Percentiles rank a stretch among this genome's conserved stretches.
These are phyloP conservation scores for Aspergillus baeticus DNA, from an alignment of 495 filamentous ascomycete genomes.

Conservation along the genomic window DNA sequence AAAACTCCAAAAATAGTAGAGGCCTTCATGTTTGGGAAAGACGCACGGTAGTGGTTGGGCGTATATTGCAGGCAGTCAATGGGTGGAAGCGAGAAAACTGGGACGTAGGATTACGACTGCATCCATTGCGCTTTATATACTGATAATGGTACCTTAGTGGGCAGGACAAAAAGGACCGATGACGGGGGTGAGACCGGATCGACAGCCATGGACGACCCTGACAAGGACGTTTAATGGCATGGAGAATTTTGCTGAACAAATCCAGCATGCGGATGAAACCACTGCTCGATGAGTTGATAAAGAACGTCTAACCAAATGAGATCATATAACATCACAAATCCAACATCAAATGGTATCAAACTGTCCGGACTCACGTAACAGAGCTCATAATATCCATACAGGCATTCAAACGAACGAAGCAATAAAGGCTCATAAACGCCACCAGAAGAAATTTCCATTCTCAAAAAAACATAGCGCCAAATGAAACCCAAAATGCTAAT, in stretches of 20 bases:
- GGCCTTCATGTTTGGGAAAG: constrained; percentile 30
- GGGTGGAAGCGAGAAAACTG: background rate
- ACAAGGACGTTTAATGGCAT: too few relatives aligned
- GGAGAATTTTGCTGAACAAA: too few relatives aligned
- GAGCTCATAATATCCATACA: constrained; percentile 1
- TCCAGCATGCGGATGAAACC: too few relatives aligned
- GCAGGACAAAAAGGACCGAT: too few relatives aligned
- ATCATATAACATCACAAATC: constrained; percentile 2
- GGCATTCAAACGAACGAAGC: background rate
- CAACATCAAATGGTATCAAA: constrained; percentile 14
- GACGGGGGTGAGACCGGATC: too few relatives aligned
- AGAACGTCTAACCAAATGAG: background rate
- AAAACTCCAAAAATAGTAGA: constrained; percentile 26
- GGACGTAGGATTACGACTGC: background rate
- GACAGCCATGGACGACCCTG: too few relatives aligned
- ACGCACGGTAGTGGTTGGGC: too few relatives aligned
- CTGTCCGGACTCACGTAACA: background rate
- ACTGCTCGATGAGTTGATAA: background rate
- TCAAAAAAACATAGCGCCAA: background rate
- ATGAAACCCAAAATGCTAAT: background rate
- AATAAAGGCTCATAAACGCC: background rate
- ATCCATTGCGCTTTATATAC: too few relatives aligned
- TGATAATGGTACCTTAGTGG: too few relatives aligned
- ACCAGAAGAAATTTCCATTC: background rate
- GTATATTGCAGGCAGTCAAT: too few relatives aligned